phyloP scores from a whole-genome alignment of 1,284 basidiomycete species.

The Pseudomicrostroma phylloplanum region DNA sequence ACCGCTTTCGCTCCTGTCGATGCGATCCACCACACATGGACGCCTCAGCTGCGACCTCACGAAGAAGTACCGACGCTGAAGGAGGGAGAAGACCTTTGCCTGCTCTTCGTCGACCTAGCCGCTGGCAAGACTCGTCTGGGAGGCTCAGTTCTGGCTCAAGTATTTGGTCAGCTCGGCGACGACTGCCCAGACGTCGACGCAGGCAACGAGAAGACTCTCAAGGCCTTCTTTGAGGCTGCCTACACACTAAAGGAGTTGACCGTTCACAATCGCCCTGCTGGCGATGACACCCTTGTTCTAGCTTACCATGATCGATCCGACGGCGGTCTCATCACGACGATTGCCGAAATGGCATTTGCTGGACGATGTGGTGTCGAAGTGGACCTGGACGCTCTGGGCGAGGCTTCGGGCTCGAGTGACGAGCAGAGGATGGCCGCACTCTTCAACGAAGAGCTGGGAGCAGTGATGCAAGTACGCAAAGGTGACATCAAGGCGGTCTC shows the following conservation, averaged over 20 bases:
- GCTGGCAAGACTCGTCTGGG: conserved; percentile 77
- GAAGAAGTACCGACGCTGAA: conserved; percentile 54
- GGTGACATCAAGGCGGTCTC: conserved; percentile 61
- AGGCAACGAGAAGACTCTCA: conserved; percentile 56
- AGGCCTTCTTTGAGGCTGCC: conserved; percentile 73
- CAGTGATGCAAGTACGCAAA: conserved; percentile 75
- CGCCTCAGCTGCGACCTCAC: conserved; percentile 64
- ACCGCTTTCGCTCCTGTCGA: conserved; percentile 88
- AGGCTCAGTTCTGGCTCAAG: conserved; percentile 90
- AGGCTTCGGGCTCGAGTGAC: conserved; percentile 16
- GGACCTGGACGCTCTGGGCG: conserved; percentile 58
- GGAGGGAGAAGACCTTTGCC: conserved; percentile 56
- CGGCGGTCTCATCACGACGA: conserved; percentile 83
- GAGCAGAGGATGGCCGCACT: conserved; percentile 60
- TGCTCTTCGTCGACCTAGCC: conserved; percentile 87
- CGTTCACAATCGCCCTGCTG: conserved; percentile 53
- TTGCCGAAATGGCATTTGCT: conserved; percentile 95
- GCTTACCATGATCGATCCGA: conserved; percentile 98
- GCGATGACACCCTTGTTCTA: conserved; percentile 61
- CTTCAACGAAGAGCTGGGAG: conserved; percentile 96
- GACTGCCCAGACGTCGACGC: conserved; percentile 81
- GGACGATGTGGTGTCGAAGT: conserved; percentile 73
- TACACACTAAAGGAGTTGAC: conserved; percentile 60
- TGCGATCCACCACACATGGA: conserved; percentile 79
- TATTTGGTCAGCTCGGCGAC: conserved; percentile 84